Evolutionary conservation across 2,329 filamentous ascomycete genomes (phyloP).

Genomic region (Trematosphaeria pertusa): DNA sequence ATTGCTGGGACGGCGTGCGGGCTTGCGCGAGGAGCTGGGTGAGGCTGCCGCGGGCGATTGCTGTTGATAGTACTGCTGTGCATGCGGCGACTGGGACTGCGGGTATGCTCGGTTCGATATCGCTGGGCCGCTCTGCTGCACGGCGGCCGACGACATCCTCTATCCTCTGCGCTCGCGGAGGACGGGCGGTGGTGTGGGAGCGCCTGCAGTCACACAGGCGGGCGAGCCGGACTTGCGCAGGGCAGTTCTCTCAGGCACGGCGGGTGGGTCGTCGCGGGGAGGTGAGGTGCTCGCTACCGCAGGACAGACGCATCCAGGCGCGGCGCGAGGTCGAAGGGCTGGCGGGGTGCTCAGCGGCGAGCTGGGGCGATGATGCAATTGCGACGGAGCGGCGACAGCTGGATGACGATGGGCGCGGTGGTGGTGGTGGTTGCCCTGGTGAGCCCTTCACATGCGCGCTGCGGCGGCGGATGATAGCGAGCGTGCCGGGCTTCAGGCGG

Average conservation of each 20-base stretch:
- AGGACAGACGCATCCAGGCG: slow-evolving; percentile 9
- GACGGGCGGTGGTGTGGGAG: slow-evolving; percentile 5
- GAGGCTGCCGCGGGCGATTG: slow-evolving; percentile 39
- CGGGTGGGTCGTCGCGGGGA: slow-evolving; percentile 3
- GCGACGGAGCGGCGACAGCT: slow-evolving; percentile 2
- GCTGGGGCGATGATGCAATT: background rate
- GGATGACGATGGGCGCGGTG: background rate
- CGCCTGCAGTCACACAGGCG: slow-evolving; percentile 7
- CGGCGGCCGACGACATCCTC: slow-evolving; percentile 48
- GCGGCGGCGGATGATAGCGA: slow-evolving; percentile 1
- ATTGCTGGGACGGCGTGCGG: slow-evolving; percentile 48
- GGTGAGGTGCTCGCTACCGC: slow-evolving; percentile 1
- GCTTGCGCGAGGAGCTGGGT: slow-evolving; percentile 45
- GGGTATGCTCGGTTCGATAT: slow-evolving; percentile 36
- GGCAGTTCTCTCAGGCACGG: background rate
- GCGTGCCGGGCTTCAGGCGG: background rate
- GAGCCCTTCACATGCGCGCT: slow-evolving; percentile 12
- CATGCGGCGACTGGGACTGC: slow-evolving; percentile 39
- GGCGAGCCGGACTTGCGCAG: background rate
- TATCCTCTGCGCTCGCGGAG: slow-evolving; percentile 16
- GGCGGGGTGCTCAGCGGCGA: background rate
- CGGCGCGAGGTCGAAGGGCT: background rate
- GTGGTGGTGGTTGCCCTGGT: background rate
- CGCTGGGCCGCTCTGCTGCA: slow-evolving; percentile 37
- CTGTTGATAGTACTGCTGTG: slow-evolving; percentile 42